Percentiles rank a stretch among this genome's conserved stretches.
Conservation (phyloP, 192 early-diverging fungal species). For the Umbelopsis vinacea region DNA sequence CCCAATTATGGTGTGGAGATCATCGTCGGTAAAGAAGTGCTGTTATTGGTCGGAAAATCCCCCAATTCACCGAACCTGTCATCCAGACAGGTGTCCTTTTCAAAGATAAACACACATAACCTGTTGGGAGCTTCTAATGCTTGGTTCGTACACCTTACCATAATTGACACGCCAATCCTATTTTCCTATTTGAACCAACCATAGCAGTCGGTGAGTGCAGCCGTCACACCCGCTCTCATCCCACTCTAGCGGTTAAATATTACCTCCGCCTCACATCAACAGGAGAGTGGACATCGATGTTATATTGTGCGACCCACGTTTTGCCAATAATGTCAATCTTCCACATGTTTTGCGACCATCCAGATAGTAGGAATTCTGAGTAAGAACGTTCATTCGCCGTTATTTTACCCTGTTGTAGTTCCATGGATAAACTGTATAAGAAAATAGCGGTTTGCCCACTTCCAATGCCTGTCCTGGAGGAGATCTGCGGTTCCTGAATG, state of each 20-base stretch:
- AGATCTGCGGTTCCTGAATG: conserved; percentile 14
- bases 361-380: too few relatives aligned
- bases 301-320: background rate
- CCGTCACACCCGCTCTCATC: background rate
- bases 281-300: background rate
- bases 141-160: background rate
- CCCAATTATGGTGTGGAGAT: conserved; percentile 7
- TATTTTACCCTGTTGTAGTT: too few relatives aligned
- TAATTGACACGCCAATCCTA: background rate
- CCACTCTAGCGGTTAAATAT: background rate
- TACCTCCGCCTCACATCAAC: background rate
- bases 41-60: background rate
- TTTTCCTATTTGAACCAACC: background rate
- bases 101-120: too few relatives aligned
- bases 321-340: background rate
- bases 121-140: background rate
- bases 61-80: background rate
- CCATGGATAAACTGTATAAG: too few relatives aligned
- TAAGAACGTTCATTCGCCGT: too few relatives aligned
- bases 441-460: too few relatives aligned
- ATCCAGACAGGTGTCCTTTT: too few relatives aligned
- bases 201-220: conserved; percentile 17
- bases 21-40: too few relatives aligned
- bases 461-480: background rate
- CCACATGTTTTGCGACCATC: background rate